phyloP scores from a whole-genome alignment of 1,139 yeast genomes.

The Eremothecium gossypii region DNA sequence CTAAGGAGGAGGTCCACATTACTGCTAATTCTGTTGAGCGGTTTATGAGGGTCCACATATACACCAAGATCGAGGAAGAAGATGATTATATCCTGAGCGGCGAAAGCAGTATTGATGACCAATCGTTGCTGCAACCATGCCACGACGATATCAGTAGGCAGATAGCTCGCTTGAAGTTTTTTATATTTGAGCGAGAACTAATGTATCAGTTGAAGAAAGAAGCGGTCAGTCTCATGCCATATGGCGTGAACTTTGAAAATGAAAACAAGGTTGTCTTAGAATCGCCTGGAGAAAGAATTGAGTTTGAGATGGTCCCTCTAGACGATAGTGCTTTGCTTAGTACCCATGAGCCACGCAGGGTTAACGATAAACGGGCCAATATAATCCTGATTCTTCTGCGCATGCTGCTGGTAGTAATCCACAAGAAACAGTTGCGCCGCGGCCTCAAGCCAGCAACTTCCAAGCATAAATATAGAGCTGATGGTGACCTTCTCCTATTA shows the following conservation, averaged over 20 bases:
- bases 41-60: conserved; percentile 45
- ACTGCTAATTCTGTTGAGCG: conserved; percentile 16
- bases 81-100: conserved; percentile 38
- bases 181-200: conserved; percentile 75
- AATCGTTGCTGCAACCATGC: conserved; percentile 11
- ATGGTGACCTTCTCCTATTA: conserved; percentile 20
- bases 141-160: conserved; percentile 36
- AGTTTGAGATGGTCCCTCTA: conserved; percentile 52
- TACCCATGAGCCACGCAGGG: conserved; percentile 31
- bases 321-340: conserved; percentile 36
- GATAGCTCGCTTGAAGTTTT: conserved; percentile 55
- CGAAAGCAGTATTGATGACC: conserved; percentile 23
- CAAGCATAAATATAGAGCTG: conserved; percentile 7
- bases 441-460: conserved; percentile 12
- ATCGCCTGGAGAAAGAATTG: conserved; percentile 56
- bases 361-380: conserved; percentile 31
- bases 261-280: conserved; percentile 58
- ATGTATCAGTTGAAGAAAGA: conserved; percentile 62
- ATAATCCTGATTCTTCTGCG: conserved; percentile 40
- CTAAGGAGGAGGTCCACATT: conserved; percentile 9
- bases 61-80: conserved; percentile 46
- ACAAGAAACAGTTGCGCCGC: conserved; percentile 37
- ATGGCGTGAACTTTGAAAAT: conserved; percentile 59
- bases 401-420: conserved; percentile 33
- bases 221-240: conserved; percentile 61